Percentiles rank a stretch among this genome's conserved stretches.
Evolutionary conservation across 73 alveolate genomes (phyloP).

Genomic region (Tetrahymena elliotti): DNA sequence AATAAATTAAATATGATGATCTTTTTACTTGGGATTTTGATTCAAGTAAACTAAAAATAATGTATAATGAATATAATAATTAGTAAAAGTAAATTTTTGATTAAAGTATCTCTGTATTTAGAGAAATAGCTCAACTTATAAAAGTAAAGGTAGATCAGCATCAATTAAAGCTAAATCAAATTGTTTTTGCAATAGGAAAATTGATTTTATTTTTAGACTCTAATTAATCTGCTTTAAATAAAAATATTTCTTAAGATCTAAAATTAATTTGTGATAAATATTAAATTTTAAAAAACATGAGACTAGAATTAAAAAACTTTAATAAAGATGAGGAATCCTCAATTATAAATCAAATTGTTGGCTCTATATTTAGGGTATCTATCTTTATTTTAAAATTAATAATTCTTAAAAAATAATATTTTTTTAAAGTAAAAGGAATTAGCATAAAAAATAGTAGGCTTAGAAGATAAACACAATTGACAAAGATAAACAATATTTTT

Average conservation of each 20-base stretch:
- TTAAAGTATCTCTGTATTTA: not conserved
- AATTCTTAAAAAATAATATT: not conserved
- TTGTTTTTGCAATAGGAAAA: not conserved
- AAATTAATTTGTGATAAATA: not conserved
- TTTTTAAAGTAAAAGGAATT: not conserved
- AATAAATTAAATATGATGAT: not conserved
- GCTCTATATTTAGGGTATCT: not conserved
- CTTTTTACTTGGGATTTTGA: not conserved
- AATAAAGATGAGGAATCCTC: not conserved
- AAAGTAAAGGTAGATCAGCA: not conserved
- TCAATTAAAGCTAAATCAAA: not conserved
- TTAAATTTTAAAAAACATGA: not conserved
- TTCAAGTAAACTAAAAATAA: not conserved
- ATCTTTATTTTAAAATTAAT: not conserved
- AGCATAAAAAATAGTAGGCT: not conserved
- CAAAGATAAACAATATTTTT: not conserved
- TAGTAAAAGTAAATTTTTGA: not conserved
- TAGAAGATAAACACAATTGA: not conserved
- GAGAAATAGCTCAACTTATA: not conserved
- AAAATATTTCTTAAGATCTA: not conserved
- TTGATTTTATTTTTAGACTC: not conserved
- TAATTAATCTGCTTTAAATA: not conserved
- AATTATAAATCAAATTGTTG: not conserved
- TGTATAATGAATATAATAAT: not conserved
- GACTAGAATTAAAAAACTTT: not conserved